A percentile compares a stretch with the other conserved stretches of the same genome.
These are phyloP conservation scores for Irineochytrium annulatum DNA, from an alignment of 192 early-diverging fungal genomes.

Conservation along the genomic window DNA sequence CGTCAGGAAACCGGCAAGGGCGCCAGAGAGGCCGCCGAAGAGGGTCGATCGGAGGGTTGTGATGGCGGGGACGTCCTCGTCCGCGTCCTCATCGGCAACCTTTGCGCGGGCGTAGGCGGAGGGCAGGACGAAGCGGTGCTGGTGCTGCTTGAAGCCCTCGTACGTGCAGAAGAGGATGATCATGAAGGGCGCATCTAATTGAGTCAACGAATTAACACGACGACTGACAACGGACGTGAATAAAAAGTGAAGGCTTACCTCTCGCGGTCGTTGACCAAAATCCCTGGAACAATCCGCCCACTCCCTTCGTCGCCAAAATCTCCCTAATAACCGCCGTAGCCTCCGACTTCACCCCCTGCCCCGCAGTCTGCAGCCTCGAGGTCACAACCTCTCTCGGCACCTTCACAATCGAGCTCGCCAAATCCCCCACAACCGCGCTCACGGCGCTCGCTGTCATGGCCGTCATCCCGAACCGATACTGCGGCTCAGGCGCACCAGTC, in stretches of 20 bases:
- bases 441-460: conserved; percentile 62
- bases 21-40: conserved; percentile 71
- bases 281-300: conserved; percentile 60
- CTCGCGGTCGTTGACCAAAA: conserved; percentile 67
- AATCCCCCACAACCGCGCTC: conserved; percentile 67
- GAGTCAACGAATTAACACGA: background rate
- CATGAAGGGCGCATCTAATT: conserved; percentile 71
- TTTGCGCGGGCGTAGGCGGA: conserved; percentile 11
- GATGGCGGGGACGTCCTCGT: conserved; percentile 57
- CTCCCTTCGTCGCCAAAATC: conserved; percentile 56
- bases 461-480: conserved; percentile 31
- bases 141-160: conserved; percentile 68
- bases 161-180: conserved; percentile 70
- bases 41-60: conserved; percentile 61
- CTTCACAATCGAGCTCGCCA: conserved; percentile 69
- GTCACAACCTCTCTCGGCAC: conserved; percentile 75
- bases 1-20: conserved; percentile 68
- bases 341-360: conserved; percentile 1
- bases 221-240: background rate
- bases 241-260: background rate
- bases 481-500: background rate
- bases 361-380: conserved; percentile 62
- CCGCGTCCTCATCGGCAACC: too few species aligned
- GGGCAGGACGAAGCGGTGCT: conserved; percentile 43
- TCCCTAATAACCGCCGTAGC: conserved; percentile 40